These are phyloP conservation scores for Diutina ranongensis DNA, from an alignment of 1,139 yeast genomes.

Conservation along the genomic window DNA sequence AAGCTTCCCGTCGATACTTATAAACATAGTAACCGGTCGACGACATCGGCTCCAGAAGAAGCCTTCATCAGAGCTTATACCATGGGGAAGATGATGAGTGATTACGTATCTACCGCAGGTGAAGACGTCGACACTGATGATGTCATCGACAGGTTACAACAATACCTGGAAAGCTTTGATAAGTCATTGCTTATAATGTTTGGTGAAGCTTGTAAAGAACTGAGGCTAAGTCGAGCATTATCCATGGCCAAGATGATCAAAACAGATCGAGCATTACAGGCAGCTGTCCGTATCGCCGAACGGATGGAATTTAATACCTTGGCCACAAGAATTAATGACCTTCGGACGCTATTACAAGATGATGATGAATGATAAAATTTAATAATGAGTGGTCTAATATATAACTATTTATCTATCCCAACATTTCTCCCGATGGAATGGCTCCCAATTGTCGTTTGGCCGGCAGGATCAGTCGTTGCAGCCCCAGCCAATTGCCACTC, in stretches of 20 bases:
- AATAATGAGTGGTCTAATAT: too few species aligned
- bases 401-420: not conserved
- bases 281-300: conserved; percentile 77
- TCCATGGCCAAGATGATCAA: conserved; percentile 60
- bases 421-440: not conserved
- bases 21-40: conserved; percentile 9
- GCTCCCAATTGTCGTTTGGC: not conserved
- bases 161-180: conserved; percentile 49
- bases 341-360: conserved; percentile 36
- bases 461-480: conserved; percentile 4
- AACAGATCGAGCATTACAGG: conserved; percentile 69
- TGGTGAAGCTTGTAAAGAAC: conserved; percentile 66
- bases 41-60: conserved; percentile 26
- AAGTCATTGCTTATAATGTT: conserved; percentile 64
- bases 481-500: not conserved
- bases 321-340: conserved; percentile 54
- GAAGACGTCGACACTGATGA: conserved; percentile 26
- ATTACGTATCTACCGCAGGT: conserved; percentile 21
- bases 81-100: conserved; percentile 38
- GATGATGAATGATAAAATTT: not conserved
- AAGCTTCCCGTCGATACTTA: conserved; percentile 42
- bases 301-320: conserved; percentile 57
- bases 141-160: conserved; percentile 34
- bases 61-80: conserved; percentile 32
- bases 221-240: conserved; percentile 53